Evolutionary conservation across 805 yeast species (phyloP).

Genomic region (Candida andamanensis): DNA sequence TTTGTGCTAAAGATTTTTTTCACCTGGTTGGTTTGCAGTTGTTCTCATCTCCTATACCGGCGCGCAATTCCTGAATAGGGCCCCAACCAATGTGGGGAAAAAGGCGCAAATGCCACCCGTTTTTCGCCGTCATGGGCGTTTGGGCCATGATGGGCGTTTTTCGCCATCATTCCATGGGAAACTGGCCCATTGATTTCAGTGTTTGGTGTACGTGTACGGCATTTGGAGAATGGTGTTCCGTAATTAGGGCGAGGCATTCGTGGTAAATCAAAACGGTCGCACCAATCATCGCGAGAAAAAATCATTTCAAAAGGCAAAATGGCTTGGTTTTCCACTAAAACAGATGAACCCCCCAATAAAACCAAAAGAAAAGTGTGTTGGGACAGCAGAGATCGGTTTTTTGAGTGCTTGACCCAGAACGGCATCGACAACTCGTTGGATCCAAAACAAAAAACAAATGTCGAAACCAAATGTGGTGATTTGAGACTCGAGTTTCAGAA

Average conservation of each 20-base stretch:
- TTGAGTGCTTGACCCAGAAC: constrained; percentile 66
- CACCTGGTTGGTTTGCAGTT: constrained; percentile 4
- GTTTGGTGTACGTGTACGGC: no score
- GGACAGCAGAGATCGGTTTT: constrained; percentile 80
- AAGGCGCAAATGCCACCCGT: no score
- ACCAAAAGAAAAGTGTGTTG: constrained; percentile 75
- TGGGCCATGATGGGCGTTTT: no score
- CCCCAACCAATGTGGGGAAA: no score
- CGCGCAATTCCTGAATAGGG: no score
- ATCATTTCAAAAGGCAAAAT: constrained; percentile 1
- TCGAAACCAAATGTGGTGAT: constrained; percentile 52
- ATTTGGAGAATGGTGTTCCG: no score
- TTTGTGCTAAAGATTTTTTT: neutral
- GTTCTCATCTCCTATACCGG: constrained; percentile 1
- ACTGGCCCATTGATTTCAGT: no score
- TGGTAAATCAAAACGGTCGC: no score
- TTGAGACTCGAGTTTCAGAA: constrained; percentile 57
- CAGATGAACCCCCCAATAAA: constrained; percentile 48
- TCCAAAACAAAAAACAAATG: constrained; percentile 39
- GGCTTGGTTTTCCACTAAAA: constrained; percentile 5
- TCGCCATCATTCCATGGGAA: no score
- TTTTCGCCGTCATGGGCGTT: no score
- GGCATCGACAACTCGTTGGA: constrained; percentile 68
- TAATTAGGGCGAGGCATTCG: no score
- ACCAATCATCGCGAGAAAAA: neutral